These are phyloP conservation scores for Clavispora vitiphila DNA, from an alignment of 805 yeast genomes.

Conservation along the genomic window DNA sequence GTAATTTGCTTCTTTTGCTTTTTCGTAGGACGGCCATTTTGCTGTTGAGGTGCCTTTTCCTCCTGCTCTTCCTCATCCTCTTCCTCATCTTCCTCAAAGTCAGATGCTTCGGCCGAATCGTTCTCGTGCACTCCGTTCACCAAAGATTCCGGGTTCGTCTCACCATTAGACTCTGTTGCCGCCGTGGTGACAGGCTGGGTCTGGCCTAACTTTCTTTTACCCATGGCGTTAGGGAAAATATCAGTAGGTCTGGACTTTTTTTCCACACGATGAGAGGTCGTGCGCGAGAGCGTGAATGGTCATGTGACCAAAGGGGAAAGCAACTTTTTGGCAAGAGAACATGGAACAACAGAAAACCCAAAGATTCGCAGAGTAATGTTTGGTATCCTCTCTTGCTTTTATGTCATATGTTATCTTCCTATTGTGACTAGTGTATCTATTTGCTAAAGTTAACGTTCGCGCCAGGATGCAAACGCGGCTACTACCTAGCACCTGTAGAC, in stretches of 20 bases:
- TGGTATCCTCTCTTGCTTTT: too few relatives aligned
- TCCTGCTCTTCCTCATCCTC: slow-evolving; percentile 11
- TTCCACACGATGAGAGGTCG: slow-evolving; percentile 4
- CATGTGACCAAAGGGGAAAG: too few relatives aligned
- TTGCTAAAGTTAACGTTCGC: too few relatives aligned
- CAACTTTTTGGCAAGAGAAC: too few relatives aligned
- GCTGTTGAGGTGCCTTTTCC: slow-evolving; percentile 1
- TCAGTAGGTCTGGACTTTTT: not conserved
- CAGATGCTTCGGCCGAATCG: slow-evolving; percentile 1
- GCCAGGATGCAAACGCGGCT: too few relatives aligned
- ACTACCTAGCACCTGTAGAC: too few relatives aligned
- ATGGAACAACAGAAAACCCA: too few relatives aligned
- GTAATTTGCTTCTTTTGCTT: slow-evolving; percentile 40
- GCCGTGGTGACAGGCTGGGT: not conserved
- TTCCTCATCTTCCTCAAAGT: slow-evolving; percentile 2
- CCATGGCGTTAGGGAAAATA: slow-evolving; percentile 13
- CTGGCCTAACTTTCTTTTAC: slow-evolving; percentile 21
- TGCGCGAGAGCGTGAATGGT: slow-evolving; percentile 3
- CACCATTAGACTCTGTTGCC: not conserved
- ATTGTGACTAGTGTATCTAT: too few relatives aligned
- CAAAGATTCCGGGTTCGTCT: not conserved
- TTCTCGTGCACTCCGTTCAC: not conserved
- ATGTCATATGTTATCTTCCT: too few relatives aligned
- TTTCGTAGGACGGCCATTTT: slow-evolving; percentile 23
- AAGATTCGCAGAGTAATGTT: too few relatives aligned